Evolutionary conservation across 192 early-diverging fungal genomes (phyloP).

Genomic region (Linnemannia zychae): DNA sequence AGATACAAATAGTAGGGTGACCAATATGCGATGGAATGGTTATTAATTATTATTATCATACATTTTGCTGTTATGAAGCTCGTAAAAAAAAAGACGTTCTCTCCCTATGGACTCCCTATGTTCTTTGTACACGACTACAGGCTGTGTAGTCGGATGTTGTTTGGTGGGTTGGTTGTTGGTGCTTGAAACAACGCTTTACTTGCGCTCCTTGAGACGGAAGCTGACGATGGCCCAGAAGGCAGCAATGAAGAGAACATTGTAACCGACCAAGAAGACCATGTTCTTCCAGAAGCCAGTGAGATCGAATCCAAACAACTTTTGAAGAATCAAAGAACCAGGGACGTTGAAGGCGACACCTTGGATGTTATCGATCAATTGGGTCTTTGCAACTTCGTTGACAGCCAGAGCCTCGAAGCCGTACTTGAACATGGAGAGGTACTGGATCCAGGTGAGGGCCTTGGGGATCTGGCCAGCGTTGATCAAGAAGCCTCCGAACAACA

Average conservation of each 20-base stretch:
- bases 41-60: constrained; percentile 5
- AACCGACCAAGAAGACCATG: constrained; percentile 44
- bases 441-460: constrained; percentile 71
- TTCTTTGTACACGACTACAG: neutral
- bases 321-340: constrained; percentile 54
- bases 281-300: constrained; percentile 40
- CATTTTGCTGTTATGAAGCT: constrained; percentile 5
- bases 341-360: constrained; percentile 50
- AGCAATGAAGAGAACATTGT: constrained; percentile 32
- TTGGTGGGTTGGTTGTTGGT: neutral
- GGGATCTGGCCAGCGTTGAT: constrained; percentile 81
- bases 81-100: neutral
- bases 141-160: neutral
- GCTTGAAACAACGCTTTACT: constrained; percentile 32
- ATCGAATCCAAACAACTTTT: constrained; percentile 60
- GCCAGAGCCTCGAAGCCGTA: constrained; percentile 82
- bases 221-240: constrained; percentile 40
- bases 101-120: neutral
- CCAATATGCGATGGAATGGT: too few species aligned
- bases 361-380: constrained; percentile 45
- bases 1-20: neutral
- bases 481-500: constrained; percentile 83
- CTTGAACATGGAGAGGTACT: constrained; percentile 79
- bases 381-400: constrained; percentile 66
- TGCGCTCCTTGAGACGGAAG: constrained; percentile 51